Evolutionary conservation across 179 eudicot species (phyloP).

Genomic region (Silene noctiflora): DNA sequence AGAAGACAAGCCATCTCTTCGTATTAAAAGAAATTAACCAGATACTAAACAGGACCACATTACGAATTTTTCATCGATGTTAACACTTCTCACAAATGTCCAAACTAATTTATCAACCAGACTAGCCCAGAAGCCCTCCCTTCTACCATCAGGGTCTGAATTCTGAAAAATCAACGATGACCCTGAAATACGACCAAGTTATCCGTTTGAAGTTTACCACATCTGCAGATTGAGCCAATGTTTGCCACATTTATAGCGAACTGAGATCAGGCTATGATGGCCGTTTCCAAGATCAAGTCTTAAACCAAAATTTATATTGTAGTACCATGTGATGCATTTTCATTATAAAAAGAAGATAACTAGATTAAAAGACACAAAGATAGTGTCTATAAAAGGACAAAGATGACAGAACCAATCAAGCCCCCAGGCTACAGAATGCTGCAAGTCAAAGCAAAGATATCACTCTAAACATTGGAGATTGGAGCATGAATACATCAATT

Average conservation of each 20-base stretch:
- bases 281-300: neutral
- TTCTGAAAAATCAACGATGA: too few species aligned
- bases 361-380: slow-evolving; percentile 1
- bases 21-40: neutral
- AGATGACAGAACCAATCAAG: neutral
- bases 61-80: neutral
- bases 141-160: too few species aligned
- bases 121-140: neutral
- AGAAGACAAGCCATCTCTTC: neutral
- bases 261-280: neutral
- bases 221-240: neutral
- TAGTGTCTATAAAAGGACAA: neutral
- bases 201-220: neutral
- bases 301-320: too few species aligned
- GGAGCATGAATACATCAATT: neutral
- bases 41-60: neutral
- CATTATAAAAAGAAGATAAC: neutral
- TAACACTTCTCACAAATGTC: neutral
- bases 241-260: neutral
- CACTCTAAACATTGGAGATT: neutral
- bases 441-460: neutral
- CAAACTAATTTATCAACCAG: neutral
- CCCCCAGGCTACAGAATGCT: neutral
- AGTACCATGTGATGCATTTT: neutral
- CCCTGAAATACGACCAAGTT: too few species aligned